Base-by-base conservation (phyloP, 164 flowering plant species). In the Santalum album region DNA sequence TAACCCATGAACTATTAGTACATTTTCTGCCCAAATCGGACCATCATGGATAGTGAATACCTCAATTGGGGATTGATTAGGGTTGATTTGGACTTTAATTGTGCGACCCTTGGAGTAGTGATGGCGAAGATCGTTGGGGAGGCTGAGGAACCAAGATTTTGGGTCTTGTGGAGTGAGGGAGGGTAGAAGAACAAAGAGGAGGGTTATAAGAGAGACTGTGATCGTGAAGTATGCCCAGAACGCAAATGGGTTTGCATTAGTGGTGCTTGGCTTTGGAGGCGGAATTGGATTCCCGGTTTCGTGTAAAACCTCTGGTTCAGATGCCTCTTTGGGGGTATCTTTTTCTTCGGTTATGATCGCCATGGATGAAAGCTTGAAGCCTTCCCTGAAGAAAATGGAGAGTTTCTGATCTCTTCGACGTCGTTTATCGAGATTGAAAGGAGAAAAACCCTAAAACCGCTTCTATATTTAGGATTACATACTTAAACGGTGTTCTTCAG, bases 171-270 rank as follows among this genome's bases (percentile, higher is more conserved):
- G 70, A n/a, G 72, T 44, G 46, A 64, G 42, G 44, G 72, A 71
- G 29, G 80, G 68, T 59, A 80, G 45, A 22, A 63, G 59, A 15
- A 72, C 58, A 49, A 73, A 74, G 59, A 76, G 7, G 36, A 79
- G 53, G 1, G 96, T 77, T 54, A 81, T 25, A 25, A 86, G 68
- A 24, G 98, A 78, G 57, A 83, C 78, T 15, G 54, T 19, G 39
- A 82, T 17, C n/a, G 88, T 84, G 70, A 91, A 77, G 66, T 84
- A 78, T 63, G 76, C 86, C 92, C 96, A 88, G 76, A 91, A 91
- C 1, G 60, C 57, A 45, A 91, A 91, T 0, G 91, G 81, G 55
- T 72, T 76, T 15, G 62, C n/a, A n/a, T n/a, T n/a, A 26, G 66
- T 52, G 25, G 65, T 54, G 17, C 61, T 50, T 51, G 69, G 57